Evolutionary conservation across 1,284 basidiomycete species (phyloP).

Genomic region (Grifola frondosa): DNA sequence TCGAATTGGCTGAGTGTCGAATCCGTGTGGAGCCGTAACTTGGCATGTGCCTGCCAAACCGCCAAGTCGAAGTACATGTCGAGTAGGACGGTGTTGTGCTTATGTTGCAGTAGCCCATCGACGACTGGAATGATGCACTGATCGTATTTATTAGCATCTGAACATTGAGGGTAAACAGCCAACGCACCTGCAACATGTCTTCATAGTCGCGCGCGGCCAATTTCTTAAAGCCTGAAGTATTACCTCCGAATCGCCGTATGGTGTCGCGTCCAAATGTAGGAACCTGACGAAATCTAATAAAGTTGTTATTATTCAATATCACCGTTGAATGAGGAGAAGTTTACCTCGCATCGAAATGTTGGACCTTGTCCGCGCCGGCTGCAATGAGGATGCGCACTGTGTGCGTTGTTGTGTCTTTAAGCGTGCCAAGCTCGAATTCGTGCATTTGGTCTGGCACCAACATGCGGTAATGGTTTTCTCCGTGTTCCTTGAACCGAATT

Average conservation of each 20-base stretch:
- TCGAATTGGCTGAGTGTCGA: constrained; percentile 20
- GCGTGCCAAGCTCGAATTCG: constrained; percentile 39
- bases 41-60: constrained; percentile 32
- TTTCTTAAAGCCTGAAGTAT: constrained; percentile 28
- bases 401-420: constrained; percentile 20
- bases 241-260: constrained; percentile 25
- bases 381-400: constrained; percentile 10
- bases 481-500: constrained; percentile 5
- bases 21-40: constrained; percentile 32
- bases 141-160: too few species aligned
- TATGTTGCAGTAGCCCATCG: constrained; percentile 25
- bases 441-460: constrained; percentile 37
- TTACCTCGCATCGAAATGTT: constrained; percentile 18
- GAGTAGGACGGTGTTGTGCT: constrained; percentile 22
- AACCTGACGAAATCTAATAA: constrained; percentile 22
- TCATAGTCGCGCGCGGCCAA: constrained; percentile 31
- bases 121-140: constrained; percentile 32
- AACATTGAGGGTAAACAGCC: too few species aligned
- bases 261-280: constrained; percentile 29
- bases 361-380: neutral
- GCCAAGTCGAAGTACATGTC: constrained; percentile 26
- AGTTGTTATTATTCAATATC: neutral
- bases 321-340: neutral
- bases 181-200: constrained; percentile 29
- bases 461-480: constrained; percentile 29